Base-by-base conservation (phyloP, 2,329 filamentous ascomycete genomes). In the Pleoardoris graminearum region DNA sequence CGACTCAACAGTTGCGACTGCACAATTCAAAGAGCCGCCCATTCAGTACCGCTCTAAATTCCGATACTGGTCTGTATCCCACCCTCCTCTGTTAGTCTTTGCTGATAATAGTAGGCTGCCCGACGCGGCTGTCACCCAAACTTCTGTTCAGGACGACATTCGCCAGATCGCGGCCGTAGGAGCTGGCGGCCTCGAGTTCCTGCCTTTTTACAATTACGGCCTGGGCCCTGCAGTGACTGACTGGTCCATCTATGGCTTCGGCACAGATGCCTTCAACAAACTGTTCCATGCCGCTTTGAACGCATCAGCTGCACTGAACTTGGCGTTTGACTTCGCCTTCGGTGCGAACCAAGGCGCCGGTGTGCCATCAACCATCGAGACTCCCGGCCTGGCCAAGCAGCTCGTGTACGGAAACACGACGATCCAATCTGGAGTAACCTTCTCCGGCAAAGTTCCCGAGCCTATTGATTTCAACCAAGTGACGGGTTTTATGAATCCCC, bases 321-420 rank as follows among this genome's bases (percentile, higher is more conserved):
- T 80, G 8, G 49, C 75, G 4, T 71, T 82, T 59, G 79, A 82
- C 55, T 77, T 79, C 57, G 66, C 75, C 0, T 42, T 81, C 1
- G 79, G 79, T 0, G 74, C 79, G 0, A 79, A 78, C 53, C 75
- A 79, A 58, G 80, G 79, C 3, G 70, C 75, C 39, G 79, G 79
- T 12, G 76, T 79, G 3, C 79, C 78, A 1, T 63, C 69, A 14
- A 50, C 57, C n/a, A 52, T 57, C 3, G 38, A 7, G 3, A 54
- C 55, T 0, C 38, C 25, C 4, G 62, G 62, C 1, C 47, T 66
- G 5, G 55, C 61, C 6, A 48, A 57, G 1, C 37, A 65, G 41
- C 42, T 62, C n/a, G 35, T 52, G 19, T 51, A 50, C 47, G 49
- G 51, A 25, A 61, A 60, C n/a, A 51, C 42, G 2, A 58, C 56